Evolutionary conservation across 192 early-diverging fungal species (phyloP).

Genomic region (Gaertneriomyces semiglobifer): DNA sequence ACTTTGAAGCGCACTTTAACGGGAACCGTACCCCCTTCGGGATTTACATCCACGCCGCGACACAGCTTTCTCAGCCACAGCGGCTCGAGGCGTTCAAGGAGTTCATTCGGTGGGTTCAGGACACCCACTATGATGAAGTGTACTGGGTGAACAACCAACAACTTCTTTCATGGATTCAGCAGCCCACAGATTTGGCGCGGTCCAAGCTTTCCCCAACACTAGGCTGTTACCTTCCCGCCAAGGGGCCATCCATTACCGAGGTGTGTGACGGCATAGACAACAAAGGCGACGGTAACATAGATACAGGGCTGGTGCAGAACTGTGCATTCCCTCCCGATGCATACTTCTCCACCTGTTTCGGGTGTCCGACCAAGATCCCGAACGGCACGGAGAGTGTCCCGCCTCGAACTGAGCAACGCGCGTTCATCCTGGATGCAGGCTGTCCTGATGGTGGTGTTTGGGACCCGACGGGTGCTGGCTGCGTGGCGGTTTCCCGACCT

Average conservation of each 20-base stretch:
- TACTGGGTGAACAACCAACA: constrained; percentile 37
- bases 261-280: constrained; percentile 44
- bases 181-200: constrained; percentile 13
- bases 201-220: constrained; percentile 16
- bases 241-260: constrained; percentile 23
- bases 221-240: constrained; percentile 21
- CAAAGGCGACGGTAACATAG: constrained; percentile 26
- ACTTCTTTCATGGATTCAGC: constrained; percentile 35
- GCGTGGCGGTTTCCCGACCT: constrained; percentile 18
- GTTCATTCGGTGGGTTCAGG: constrained; percentile 28
- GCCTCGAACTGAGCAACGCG: not conserved
- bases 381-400: constrained; percentile 23
- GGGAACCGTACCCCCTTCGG: constrained; percentile 32
- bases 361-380: constrained; percentile 29
- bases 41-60: constrained; percentile 34
- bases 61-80: not conserved
- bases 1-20: constrained; percentile 35
- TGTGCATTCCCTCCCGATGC: constrained; percentile 23
- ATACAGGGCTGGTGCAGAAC: constrained; percentile 6
- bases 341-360: constrained; percentile 37
- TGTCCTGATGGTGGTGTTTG: constrained; percentile 25
- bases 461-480: constrained; percentile 23
- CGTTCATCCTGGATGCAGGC: constrained; percentile 17
- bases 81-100: constrained; percentile 3
- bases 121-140: constrained; percentile 29